phyloP scores from a whole-genome alignment of 2,329 filamentous ascomycete genomes.

The Fusarium graminum region DNA sequence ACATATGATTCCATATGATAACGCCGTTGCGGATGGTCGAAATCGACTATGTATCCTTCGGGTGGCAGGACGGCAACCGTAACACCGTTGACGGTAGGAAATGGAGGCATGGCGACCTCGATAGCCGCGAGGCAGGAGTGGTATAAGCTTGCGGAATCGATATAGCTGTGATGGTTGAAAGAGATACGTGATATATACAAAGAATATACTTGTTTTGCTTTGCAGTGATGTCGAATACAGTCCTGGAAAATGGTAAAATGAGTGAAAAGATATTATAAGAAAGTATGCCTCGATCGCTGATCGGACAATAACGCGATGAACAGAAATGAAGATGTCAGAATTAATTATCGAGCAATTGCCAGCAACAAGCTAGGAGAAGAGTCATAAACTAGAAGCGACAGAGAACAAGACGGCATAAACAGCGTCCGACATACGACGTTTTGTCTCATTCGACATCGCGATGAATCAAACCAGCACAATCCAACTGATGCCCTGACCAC shows the following conservation, averaged over 20 bases:
- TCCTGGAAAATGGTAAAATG: not conserved
- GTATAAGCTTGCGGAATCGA: not conserved
- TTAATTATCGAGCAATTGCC: slow-evolving; percentile 2
- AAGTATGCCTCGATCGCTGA: slow-evolving; percentile 14
- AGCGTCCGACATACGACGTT: slow-evolving; percentile 3
- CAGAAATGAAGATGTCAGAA: slow-evolving; percentile 4
- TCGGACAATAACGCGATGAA: not conserved
- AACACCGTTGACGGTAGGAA: slow-evolving; percentile 38
- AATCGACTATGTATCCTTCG: slow-evolving; percentile 52
- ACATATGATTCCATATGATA: slow-evolving; percentile 41
- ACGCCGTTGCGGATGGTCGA: slow-evolving; percentile 50
- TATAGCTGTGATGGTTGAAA: not conserved
- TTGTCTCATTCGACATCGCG: slow-evolving; percentile 11
- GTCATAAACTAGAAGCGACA: not conserved
- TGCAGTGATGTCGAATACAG: not conserved
- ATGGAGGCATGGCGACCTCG: slow-evolving; percentile 22
- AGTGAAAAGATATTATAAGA: not conserved
- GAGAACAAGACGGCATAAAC: not conserved
- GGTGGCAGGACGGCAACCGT: slow-evolving; percentile 46
- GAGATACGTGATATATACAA: not conserved
- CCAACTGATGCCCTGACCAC: slow-evolving; percentile 12
- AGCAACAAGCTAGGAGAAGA: slow-evolving; percentile 3
- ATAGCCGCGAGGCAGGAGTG: not conserved
- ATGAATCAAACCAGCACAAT: slow-evolving; percentile 17
- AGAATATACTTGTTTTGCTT: not conserved